These are phyloP conservation scores for Eucalyptus guilfoylei DNA, from an alignment of 345 rosid genomes.

Conservation along the genomic window DNA sequence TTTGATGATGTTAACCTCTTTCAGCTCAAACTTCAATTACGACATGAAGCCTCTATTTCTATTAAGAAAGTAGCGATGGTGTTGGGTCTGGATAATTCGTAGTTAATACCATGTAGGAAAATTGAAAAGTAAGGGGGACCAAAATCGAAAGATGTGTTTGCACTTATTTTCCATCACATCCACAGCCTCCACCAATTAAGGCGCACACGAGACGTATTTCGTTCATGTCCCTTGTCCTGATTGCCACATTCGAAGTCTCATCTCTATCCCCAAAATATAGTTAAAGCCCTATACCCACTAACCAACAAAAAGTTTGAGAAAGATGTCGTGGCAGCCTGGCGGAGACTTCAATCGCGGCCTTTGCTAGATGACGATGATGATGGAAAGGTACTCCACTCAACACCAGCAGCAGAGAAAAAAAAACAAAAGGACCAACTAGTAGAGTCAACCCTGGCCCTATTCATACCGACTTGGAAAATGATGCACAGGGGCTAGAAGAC, in stretches of 20 bases:
- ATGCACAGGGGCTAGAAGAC: too few species aligned
- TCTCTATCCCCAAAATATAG: background rate
- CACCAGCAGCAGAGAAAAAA: background rate
- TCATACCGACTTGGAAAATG: too few species aligned
- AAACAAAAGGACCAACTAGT: too few species aligned
- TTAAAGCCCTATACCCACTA: background rate
- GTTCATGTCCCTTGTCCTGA: background rate
- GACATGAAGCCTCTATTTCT: background rate
- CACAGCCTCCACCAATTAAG: background rate
- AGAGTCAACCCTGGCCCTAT: too few species aligned
- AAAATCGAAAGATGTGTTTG: background rate
- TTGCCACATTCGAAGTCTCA: background rate
- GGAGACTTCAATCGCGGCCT: background rate
- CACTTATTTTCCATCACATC: background rate
- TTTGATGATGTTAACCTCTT: too few species aligned
- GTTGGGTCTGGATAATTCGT: background rate
- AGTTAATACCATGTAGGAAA: background rate
- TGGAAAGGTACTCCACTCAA: background rate
- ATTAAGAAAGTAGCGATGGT: background rate
- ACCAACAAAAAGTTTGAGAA: background rate
- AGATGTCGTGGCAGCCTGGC: background rate
- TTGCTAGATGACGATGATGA: background rate
- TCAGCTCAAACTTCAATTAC: background rate
- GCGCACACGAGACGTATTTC: background rate
- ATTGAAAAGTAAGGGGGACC: background rate